Evolutionary conservation across 148 eudicot genomes (phyloP).

Genomic region (Gaultheria prostrata): DNA sequence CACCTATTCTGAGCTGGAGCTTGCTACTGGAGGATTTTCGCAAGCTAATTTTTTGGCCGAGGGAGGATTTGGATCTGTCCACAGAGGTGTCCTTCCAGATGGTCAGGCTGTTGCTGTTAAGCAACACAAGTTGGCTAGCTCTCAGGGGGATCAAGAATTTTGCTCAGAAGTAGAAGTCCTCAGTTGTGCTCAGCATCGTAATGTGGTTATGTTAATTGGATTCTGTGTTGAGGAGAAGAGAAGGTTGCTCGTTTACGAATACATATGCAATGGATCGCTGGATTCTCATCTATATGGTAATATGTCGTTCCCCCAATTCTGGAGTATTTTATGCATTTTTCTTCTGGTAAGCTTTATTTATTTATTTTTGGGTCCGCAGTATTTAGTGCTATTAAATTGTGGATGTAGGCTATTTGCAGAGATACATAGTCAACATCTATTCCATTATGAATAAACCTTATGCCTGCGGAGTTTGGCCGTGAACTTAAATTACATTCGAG

Average conservation of each 20-base stretch:
- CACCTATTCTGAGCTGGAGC: conserved; percentile 79
- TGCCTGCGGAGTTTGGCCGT: not conserved
- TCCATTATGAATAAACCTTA: not conserved
- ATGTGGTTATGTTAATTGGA: conserved; percentile 48
- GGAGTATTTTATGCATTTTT: not conserved
- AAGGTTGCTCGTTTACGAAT: conserved; percentile 46
- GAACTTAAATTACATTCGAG: not conserved
- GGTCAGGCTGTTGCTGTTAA: conserved; percentile 51
- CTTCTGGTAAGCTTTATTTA: too few relatives aligned
- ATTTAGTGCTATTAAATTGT: not conserved
- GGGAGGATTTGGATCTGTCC: conserved; percentile 63
- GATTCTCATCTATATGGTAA: conserved; percentile 51
- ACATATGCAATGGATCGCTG: conserved; percentile 46
- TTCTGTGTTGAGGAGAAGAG: conserved; percentile 44
- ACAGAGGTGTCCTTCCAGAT: conserved; percentile 47
- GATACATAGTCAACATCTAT: not conserved
- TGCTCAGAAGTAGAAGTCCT: conserved; percentile 55
- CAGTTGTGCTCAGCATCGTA: conserved; percentile 51
- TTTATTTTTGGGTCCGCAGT: too few relatives aligned
- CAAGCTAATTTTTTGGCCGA: conserved; percentile 84
- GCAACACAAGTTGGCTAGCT: conserved; percentile 50
- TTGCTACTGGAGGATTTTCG: conserved; percentile 83
- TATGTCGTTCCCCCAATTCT: not conserved
- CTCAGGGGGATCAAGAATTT: conserved; percentile 52
- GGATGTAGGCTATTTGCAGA: not conserved